phyloP scores from a whole-genome alignment of 345 rosid species.

The Luvunga scandens region DNA sequence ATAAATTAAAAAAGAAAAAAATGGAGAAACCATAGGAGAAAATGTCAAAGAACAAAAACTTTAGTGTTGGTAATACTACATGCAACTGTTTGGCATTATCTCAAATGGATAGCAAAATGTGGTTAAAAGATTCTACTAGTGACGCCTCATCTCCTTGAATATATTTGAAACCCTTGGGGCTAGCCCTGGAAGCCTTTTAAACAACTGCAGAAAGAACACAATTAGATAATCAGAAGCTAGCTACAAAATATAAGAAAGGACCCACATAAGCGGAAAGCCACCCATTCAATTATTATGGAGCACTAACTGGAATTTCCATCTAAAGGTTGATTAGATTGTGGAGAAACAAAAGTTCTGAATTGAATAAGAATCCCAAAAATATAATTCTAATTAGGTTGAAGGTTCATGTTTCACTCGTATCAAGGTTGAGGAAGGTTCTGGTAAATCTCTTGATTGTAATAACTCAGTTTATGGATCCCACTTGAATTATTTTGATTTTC shows the following conservation, averaged over 20 bases:
- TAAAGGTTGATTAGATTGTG: not conserved
- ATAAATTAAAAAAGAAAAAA: too few relatives aligned
- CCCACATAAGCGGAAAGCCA: not conserved
- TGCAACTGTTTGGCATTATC: slow-evolving; percentile 1
- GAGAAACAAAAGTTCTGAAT: not conserved
- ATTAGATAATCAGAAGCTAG: not conserved
- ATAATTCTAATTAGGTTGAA: not conserved
- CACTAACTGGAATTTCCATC: not conserved
- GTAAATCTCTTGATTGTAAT: too few relatives aligned
- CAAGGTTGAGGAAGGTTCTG: too few relatives aligned
- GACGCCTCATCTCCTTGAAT: slow-evolving; percentile 77
- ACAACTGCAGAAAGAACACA: slow-evolving; percentile 46
- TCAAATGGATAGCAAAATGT: not conserved
- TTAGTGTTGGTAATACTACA: not conserved
- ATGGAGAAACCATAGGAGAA: too few relatives aligned
- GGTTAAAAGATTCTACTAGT: slow-evolving; percentile 35
- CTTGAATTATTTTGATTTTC: too few relatives aligned
- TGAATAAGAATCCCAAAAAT: not conserved
- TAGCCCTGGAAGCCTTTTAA: slow-evolving; percentile 79
- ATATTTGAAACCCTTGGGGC: slow-evolving; percentile 77
- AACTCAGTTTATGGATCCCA: too few relatives aligned
- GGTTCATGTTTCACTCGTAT: too few relatives aligned
- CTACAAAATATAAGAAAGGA: too few relatives aligned
- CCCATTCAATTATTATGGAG: not conserved
- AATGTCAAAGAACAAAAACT: not conserved